Percentiles rank a stretch among this genome's conserved stretches.
phyloP scores from a whole-genome alignment of 768 basidiomycete genomes.

The Paxillus rubicundulus region DNA sequence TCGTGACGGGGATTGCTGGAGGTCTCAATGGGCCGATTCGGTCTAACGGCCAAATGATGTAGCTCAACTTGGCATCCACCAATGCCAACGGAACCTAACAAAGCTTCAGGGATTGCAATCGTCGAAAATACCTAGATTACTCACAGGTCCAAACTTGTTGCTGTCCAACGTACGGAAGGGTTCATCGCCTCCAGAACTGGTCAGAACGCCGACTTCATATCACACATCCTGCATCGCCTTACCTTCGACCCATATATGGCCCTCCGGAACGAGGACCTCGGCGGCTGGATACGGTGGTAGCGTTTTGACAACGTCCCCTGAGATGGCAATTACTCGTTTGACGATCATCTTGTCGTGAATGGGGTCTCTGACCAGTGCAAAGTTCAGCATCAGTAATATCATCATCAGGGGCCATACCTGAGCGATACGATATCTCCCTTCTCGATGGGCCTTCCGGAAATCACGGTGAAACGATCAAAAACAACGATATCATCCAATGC shows the following conservation, averaged over 20 bases:
- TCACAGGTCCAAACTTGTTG: conserved; percentile 69
- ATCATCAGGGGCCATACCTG: conserved; percentile 36
- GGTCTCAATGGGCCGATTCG: conserved; percentile 40
- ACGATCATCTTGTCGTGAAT: conserved; percentile 52
- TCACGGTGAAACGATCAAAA: conserved; percentile 53
- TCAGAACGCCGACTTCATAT: background rate
- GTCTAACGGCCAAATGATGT: conserved; percentile 51
- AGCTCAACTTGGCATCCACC: conserved; percentile 48
- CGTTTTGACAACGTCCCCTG: conserved; percentile 63
- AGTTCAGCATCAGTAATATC: background rate
- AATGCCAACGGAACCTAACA: conserved; percentile 42
- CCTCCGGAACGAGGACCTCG: conserved; percentile 53
- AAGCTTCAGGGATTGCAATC: background rate
- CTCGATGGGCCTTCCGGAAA: conserved; percentile 34
- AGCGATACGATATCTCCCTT: conserved; percentile 69
- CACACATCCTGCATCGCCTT: conserved; percentile 7
- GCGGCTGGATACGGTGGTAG: conserved; percentile 63
- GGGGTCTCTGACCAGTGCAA: conserved; percentile 50
- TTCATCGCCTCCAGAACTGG: conserved; percentile 51
- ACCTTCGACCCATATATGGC: conserved; percentile 80
- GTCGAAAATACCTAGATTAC: conserved; percentile 14
- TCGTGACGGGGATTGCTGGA: conserved; percentile 19
- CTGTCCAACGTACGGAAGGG: conserved; percentile 67
- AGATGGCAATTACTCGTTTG: conserved; percentile 64
- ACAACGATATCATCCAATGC: conserved; percentile 57